Percentiles rank a stretch among this genome's conserved stretches.
These are phyloP conservation scores for Alternaria novae-zelandiae DNA, from an alignment of 2,329 filamentous ascomycete genomes.

Conservation along the genomic window DNA sequence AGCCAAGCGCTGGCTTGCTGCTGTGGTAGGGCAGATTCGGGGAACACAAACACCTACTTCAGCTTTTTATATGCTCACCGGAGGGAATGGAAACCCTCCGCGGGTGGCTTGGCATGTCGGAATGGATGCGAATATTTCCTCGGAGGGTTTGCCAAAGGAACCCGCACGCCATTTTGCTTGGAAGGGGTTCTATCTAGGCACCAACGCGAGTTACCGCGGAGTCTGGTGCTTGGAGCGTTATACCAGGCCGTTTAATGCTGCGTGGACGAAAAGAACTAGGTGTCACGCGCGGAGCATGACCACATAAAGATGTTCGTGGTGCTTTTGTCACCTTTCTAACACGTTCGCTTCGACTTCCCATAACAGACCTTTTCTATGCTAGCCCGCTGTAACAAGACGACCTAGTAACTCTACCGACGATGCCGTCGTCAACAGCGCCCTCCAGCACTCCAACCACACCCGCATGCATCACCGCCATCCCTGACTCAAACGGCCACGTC, in stretches of 20 bases:
- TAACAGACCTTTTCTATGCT: background rate
- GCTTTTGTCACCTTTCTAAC: background rate
- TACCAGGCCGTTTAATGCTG: background rate
- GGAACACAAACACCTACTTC: background rate
- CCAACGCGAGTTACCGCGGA: background rate
- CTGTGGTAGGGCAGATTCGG: background rate
- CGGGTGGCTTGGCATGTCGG: background rate
- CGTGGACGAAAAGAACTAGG: background rate
- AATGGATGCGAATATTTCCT: background rate
- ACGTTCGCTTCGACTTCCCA: background rate
- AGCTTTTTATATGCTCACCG: background rate
- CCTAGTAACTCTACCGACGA: background rate
- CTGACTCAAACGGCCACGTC: background rate
- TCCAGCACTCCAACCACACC: background rate
- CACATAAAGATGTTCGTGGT: background rate
- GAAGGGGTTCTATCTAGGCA: background rate
- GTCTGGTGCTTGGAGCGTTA: background rate
- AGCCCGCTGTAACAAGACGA: background rate
- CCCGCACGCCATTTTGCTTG: background rate
- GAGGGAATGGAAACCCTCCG: background rate
- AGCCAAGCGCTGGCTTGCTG: background rate
- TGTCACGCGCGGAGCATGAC: background rate
- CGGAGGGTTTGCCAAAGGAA: background rate
- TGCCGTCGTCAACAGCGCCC: background rate
- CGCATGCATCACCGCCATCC: background rate